Base-by-base conservation (phyloP, 1,284 basidiomycete genomes). In the Cronartium ribicola region DNA sequence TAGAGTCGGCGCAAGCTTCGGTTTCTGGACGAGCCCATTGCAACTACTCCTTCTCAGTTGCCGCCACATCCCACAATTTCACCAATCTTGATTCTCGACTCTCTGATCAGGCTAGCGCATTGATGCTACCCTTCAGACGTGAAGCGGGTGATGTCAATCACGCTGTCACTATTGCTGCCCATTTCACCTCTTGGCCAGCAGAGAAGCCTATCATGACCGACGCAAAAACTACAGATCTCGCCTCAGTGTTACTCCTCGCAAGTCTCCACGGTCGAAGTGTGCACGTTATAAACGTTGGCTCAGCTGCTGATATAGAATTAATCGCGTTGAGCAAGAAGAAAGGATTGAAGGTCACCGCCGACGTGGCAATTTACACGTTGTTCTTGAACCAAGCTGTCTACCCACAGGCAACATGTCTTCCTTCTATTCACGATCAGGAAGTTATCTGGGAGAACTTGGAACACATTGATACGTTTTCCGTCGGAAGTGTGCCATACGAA, bases 301-400 rank as follows among this genome's bases (percentile, higher is more conserved):
- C 86, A 76, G 86, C 88, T 78, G 94, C 94, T 76, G 96, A 98
- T 81, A 85, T 99, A 71, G 84, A 90, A 51, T 84, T 99, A 75
- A 98, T 99, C 80, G 89, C 90, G 5, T 85, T 99, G 66, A 93
- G 92, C 85, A 99, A 98, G 84, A 89, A 90, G 70, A 96, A 95
- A 84, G 86, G 90, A 39, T 86, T 98, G 78, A 90, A 91, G 80
- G 95, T 98, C 75, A 98, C 94, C 2, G 98, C 95, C 81, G 96
- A 99, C 79, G 92, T 97, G 44, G 88, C 94, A 8, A 86, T 98
- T 66, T 98, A 93, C 82, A 87, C 92, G 10, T 84, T 99, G 76
- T 98, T 97, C 87, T 94, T 94, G 84, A 88, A 87, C 36, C 85
- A 85, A 71, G 89, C 90, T 77, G 86, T 90, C 77, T 94, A 87